These are phyloP conservation scores for Microstroma glucosiphilum DNA, from an alignment of 1,284 basidiomycete genomes.

Conservation along the genomic window DNA sequence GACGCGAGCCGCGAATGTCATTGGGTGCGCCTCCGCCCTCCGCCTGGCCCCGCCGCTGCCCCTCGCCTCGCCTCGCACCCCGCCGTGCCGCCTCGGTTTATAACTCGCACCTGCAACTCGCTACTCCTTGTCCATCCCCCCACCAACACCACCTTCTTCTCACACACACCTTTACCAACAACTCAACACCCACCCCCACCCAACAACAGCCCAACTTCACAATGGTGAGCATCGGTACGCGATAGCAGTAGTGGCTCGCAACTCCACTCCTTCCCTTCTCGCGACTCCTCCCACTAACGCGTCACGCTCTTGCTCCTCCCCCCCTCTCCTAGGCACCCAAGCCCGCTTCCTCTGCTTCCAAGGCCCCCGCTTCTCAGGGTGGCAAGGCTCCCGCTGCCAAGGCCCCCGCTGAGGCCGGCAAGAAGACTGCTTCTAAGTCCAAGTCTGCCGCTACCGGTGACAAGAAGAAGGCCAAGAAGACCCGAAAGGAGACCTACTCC, in stretches of 20 bases:
- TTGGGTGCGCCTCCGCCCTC: not conserved
- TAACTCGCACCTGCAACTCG: not conserved
- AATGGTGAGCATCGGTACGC: conserved; percentile 3
- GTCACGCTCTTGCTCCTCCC: conserved; percentile 12
- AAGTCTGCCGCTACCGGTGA: conserved; percentile 57
- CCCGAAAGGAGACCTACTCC: conserved; percentile 58
- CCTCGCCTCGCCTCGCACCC: not conserved
- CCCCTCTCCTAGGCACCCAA: conserved; percentile 43
- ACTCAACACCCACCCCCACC: conserved; percentile 5
- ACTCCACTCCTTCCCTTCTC: not conserved
- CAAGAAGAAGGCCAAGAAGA: conserved; percentile 61
- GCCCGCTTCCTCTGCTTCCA: conserved; percentile 43
- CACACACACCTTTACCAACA: not conserved
- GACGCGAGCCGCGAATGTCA: not conserved
- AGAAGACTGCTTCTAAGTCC: conserved; percentile 57
- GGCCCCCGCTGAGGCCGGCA: conserved; percentile 57
- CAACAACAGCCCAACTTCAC: conserved; percentile 12
- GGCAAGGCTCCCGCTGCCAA: conserved; percentile 58
- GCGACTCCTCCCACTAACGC: not conserved
- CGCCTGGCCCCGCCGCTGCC: not conserved
- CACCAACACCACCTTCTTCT: not conserved
- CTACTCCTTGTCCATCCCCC: not conserved
- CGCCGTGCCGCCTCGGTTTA: not conserved
- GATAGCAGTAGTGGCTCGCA: not conserved
- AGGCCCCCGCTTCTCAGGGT: conserved; percentile 58